Percentiles rank a stretch among this genome's conserved stretches.
phyloP scores from a whole-genome alignment of 306 rosid genomes.

The Glycine soja region DNA sequence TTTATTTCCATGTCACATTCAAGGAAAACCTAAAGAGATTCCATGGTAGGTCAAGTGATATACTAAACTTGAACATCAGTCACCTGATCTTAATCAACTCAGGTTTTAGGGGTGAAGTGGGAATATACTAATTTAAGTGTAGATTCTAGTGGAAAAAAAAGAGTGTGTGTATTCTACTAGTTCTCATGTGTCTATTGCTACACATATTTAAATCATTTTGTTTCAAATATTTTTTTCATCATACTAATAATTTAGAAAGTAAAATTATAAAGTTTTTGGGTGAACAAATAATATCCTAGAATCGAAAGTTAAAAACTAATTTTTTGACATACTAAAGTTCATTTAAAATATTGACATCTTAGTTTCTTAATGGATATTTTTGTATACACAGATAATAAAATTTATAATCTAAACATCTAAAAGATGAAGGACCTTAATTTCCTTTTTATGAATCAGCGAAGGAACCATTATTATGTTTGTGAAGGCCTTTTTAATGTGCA shows the following conservation, averaged over 20 bases:
- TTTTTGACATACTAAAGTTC: no score
- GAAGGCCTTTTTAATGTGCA: neutral
- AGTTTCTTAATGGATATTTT: no score
- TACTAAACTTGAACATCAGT: neutral
- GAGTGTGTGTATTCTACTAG: neutral
- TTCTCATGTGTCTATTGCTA: neutral
- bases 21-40: neutral
- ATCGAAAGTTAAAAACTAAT: no score
- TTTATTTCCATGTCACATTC: neutral
- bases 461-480: neutral
- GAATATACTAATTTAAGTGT: neutral
- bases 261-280: neutral
- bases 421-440: no score
- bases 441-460: no score
- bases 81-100: neutral
- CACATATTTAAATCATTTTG: neutral
- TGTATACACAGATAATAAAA: no score
- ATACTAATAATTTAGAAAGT: neutral
- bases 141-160: neutral
- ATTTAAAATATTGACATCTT: no score
- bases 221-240: neutral
- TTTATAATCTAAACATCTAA: no score
- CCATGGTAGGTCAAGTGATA: constrained; percentile 4
- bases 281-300: no score
- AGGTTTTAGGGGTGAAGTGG: neutral